Conservation (phyloP, 129 eudicot species). For the Mikania micrantha region DNA sequence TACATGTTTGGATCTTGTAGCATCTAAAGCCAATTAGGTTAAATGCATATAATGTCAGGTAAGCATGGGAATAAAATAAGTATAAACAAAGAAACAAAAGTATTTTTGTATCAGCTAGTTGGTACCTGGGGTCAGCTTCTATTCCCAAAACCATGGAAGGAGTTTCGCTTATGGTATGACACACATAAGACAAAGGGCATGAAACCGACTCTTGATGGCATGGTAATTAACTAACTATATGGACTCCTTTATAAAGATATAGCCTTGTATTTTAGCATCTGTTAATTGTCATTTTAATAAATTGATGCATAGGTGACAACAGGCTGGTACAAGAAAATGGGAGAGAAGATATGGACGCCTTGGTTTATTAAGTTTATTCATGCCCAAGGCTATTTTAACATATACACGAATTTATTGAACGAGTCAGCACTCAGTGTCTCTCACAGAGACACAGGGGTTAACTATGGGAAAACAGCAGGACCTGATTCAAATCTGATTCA, state of each 20-base stretch:
- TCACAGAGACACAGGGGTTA: slow-evolving; percentile 90
- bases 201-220: slow-evolving; percentile 86
- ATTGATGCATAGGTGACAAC: slow-evolving; percentile 57
- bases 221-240: slow-evolving; percentile 50
- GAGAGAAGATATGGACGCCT: slow-evolving; percentile 94
- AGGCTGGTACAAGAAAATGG: slow-evolving; percentile 92
- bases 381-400: slow-evolving; percentile 67
- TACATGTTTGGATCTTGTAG: not conserved
- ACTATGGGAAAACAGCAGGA: slow-evolving; percentile 90
- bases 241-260: not conserved
- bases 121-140: slow-evolving; percentile 99
- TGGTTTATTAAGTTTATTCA: slow-evolving; percentile 93
- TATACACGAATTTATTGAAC: slow-evolving; percentile 65
- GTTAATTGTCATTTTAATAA: not conserved
- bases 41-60: slow-evolving; percentile 48
- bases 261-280: not conserved
- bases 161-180: slow-evolving; percentile 93
- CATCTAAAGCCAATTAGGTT: too few relatives aligned
- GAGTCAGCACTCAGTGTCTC: slow-evolving; percentile 84
- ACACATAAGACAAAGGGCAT: slow-evolving; percentile 68
- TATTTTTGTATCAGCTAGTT: slow-evolving; percentile 87
- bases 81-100: slow-evolving; percentile 51
- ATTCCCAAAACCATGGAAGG: slow-evolving; percentile 97
- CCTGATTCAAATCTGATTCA: slow-evolving; percentile 77
- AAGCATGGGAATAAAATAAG: slow-evolving; percentile 91